Base-by-base conservation (phyloP, 1,284 basidiomycete species). In the Rhodotorula sp. region DNA sequence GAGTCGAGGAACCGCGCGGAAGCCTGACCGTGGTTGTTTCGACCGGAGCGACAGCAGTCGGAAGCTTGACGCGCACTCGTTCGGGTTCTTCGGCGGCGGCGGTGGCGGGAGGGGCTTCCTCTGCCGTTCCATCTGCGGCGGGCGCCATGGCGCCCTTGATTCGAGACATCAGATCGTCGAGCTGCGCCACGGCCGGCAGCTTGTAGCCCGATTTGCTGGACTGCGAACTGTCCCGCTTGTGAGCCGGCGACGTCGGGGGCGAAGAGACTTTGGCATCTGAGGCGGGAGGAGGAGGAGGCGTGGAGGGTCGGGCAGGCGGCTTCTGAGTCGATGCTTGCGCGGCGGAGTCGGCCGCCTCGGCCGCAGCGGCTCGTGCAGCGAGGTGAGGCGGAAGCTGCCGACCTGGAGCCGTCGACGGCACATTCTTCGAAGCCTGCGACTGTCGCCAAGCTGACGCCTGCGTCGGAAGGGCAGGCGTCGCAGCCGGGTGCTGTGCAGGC, bases 131-230 rank as follows among this genome's bases (percentile, higher is more conserved):
- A 34, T 34, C 34, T n/a, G 23, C 34, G 3, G 66, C 31, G 5
- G 64, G 68, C 16, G 62, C 86, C 78, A 96, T 83, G 6, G 89
- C 93, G 31, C 91, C 92, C 79, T 91, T 93, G 78, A 97, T 92
- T 46, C 92, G 87, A 10, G 90, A 92, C 86, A 97, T 90, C 65
- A 89, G 88, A 79, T 92, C 90, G 78, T 93, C 90, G 76, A 95
- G 83, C 21, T 90, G 85, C 7, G 90, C 87, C 85, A 91, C 89
- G 23, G 88, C 84, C 57, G 87, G 87, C 76, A 89, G 90, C 78
- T 87, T 82, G 79, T 77, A 78, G 18, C 66, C 74, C 10, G 58
- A 48, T 56, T 70, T 69, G 16, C 58, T 52, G 20, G 52, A 29
- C 48, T n/a, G 61, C 61, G 47, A 39, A 5, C 18, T 26, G 18